These are phyloP conservation scores for Camellia japonica DNA, from an alignment of 148 eudicot species.

Conservation along the genomic window DNA sequence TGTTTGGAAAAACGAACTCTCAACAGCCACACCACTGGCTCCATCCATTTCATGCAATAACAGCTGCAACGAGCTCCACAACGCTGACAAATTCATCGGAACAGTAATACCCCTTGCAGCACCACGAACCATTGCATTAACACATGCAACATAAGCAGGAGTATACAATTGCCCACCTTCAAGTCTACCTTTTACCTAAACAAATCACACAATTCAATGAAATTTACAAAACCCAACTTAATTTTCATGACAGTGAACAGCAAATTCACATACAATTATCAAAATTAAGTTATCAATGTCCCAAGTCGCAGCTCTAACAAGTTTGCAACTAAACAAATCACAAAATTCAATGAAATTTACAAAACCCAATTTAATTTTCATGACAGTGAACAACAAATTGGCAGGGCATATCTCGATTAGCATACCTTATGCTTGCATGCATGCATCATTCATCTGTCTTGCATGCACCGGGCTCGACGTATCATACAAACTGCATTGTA, in stretches of 20 bases:
- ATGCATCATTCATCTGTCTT: no score
- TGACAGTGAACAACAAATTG: no score
- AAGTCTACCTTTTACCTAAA: conserved; percentile 88
- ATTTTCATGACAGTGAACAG: not conserved
- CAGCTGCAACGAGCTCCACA: conserved; percentile 90
- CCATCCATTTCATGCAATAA: conserved; percentile 84
- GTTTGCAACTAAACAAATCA: conserved; percentile 32
- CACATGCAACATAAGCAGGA: conserved; percentile 92
- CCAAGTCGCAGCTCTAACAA: conserved; percentile 84
- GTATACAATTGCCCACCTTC: conserved; percentile 97
- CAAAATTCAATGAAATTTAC: no score
- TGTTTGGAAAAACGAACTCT: conserved; percentile 87
- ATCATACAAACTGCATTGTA: no score
- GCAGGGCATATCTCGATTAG: no score
- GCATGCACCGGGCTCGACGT: no score
- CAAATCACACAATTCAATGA: conserved; percentile 17
- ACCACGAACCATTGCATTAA: conserved; percentile 95
- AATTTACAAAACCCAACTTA: conserved; percentile 1
- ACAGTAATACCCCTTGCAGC: conserved; percentile 90
- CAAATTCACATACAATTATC: not conserved
- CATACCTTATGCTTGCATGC: no score
- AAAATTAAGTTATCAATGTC: conserved; percentile 53
- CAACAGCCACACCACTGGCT: conserved; percentile 85
- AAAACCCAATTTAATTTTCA: no score
- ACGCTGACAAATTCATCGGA: conserved; percentile 72